Percentiles rank a stretch among this genome's conserved stretches.
phyloP scores from a whole-genome alignment of 495 filamentous ascomycete species.

The Pseudevernia furfuracea region DNA sequence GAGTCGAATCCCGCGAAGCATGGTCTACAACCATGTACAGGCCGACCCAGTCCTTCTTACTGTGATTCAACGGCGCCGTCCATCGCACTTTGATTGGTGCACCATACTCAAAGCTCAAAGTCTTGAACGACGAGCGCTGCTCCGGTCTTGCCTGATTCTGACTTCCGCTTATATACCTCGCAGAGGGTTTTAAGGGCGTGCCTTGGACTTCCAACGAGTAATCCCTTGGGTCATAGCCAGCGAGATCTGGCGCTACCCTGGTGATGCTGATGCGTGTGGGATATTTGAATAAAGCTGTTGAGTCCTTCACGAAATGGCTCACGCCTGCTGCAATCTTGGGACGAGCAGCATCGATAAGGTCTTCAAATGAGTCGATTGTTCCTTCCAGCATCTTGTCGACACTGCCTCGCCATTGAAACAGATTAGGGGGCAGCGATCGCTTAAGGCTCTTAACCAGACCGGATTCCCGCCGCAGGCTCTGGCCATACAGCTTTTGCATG shows the following conservation, averaged over 20 bases:
- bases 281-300: slow-evolving; percentile 80
- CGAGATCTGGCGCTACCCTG: slow-evolving; percentile 69
- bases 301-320: slow-evolving; percentile 79
- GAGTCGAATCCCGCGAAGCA: slow-evolving; percentile 70
- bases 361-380: slow-evolving; percentile 80
- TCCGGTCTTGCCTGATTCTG: slow-evolving; percentile 45
- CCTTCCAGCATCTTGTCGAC: slow-evolving; percentile 82
- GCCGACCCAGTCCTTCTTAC: slow-evolving; percentile 91
- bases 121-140: slow-evolving; percentile 54
- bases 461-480: slow-evolving; percentile 72
- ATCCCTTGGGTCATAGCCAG: slow-evolving; percentile 73
- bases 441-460: slow-evolving; percentile 86
- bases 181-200: slow-evolving; percentile 48
- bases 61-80: slow-evolving; percentile 86
- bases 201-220: slow-evolving; percentile 73
- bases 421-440: slow-evolving; percentile 75
- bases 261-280: slow-evolving; percentile 83
- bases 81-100: slow-evolving; percentile 84
- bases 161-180: slow-evolving; percentile 38
- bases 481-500: slow-evolving; percentile 96
- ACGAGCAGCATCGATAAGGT: slow-evolving; percentile 78
- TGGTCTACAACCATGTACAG: slow-evolving; percentile 94
- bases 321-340: slow-evolving; percentile 83
- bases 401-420: slow-evolving; percentile 67
- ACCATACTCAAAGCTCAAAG: slow-evolving; percentile 79